Conservation (phyloP, 306 rosid species). For the Quercus agrifolia region DNA sequence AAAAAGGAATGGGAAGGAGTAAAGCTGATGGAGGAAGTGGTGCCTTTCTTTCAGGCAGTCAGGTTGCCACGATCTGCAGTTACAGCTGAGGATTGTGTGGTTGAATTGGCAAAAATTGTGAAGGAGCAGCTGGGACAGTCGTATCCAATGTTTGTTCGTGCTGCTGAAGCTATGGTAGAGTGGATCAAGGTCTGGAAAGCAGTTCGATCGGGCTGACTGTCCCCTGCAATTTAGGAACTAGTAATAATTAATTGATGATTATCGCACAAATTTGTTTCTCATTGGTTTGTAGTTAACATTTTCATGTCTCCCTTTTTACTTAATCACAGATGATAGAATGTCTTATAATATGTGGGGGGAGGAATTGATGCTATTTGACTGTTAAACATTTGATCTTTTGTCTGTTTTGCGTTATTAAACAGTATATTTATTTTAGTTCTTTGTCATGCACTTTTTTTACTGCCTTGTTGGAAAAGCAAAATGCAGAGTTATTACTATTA, state of each 20-base stretch:
- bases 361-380: too few relatives aligned
- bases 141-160: conserved; percentile 65
- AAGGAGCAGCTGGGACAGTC: conserved; percentile 78
- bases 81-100: conserved; percentile 70
- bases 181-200: conserved; percentile 90
- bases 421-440: too few relatives aligned
- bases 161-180: conserved; percentile 81
- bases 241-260: conserved; percentile 2
- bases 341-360: too few relatives aligned
- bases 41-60: conserved; percentile 90
- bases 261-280: too few relatives aligned
- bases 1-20: conserved; percentile 99
- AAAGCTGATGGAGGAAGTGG: conserved; percentile 90
- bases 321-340: too few relatives aligned
- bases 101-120: conserved; percentile 67
- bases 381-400: too few relatives aligned
- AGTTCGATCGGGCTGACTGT: conserved; percentile 40
- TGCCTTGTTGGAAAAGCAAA: too few relatives aligned
- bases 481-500: too few relatives aligned
- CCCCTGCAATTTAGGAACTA: conserved; percentile 6
- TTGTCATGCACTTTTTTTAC: too few relatives aligned
- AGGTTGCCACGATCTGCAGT: conserved; percentile 58
- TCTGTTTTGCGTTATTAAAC: too few relatives aligned
- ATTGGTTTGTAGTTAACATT: too few relatives aligned
- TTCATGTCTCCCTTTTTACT: too few relatives aligned